phyloP scores from a whole-genome alignment of 768 basidiomycete genomes.

The Inosperma sp. region DNA sequence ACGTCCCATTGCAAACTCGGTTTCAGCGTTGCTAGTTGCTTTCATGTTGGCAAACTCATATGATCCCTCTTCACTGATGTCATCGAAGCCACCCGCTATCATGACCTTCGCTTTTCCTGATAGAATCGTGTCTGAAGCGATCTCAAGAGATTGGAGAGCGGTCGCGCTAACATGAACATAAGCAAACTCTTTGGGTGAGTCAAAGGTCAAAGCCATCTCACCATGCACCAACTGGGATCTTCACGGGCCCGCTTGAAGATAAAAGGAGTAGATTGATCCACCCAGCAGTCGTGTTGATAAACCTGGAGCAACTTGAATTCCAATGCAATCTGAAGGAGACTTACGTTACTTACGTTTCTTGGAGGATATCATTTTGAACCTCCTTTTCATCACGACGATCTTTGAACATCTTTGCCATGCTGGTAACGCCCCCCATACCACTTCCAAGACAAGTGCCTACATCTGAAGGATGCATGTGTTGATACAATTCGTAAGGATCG shows the following conservation, averaged over 20 bases:
- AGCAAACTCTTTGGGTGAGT: background rate
- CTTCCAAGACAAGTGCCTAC: constrained; percentile 92
- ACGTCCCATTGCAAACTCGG: constrained; percentile 98
- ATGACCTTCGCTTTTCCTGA: constrained; percentile 98
- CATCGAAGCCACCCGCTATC: constrained; percentile 98
- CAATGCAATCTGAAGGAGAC: constrained; percentile 5
- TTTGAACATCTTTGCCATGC: constrained; percentile 96
- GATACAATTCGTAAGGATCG: constrained; percentile 96
- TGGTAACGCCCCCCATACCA: constrained; percentile 95
- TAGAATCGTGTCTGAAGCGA: constrained; percentile 92
- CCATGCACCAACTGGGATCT: constrained; percentile 99
- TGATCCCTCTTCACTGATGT: constrained; percentile 96
- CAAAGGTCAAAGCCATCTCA: constrained; percentile 31
- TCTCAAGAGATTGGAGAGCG: constrained; percentile 95
- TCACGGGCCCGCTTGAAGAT: constrained; percentile 96
- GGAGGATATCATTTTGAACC: constrained; percentile 96
- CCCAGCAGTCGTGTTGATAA: constrained; percentile 98
- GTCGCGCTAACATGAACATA: constrained; percentile 61
- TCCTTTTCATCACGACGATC: constrained; percentile 97
- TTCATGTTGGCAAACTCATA: constrained; percentile 99
- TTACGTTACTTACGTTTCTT: constrained; percentile 75
- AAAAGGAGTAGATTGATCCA: constrained; percentile 95
- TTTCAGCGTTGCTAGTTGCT: constrained; percentile 94
- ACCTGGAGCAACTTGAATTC: constrained; percentile 42
- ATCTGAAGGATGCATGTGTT: constrained; percentile 94